phyloP scores from a whole-genome alignment of 306 rosid species.

The Crotalaria pallida region DNA sequence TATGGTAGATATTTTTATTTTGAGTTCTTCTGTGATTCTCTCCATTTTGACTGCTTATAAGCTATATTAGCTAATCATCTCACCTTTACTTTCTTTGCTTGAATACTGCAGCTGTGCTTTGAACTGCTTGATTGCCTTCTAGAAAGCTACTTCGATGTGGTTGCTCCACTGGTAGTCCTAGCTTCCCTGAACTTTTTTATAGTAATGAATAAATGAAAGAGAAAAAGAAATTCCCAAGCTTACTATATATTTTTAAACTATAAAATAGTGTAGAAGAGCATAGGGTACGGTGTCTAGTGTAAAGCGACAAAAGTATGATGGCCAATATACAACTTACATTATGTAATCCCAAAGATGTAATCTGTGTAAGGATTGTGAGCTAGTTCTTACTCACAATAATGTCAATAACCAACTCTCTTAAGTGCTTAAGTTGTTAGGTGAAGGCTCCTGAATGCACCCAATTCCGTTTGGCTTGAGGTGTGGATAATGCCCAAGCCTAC shows the following conservation, averaged over 20 bases:
- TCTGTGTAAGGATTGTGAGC: neutral
- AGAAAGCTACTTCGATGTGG: conserved; percentile 44
- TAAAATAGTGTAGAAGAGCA: neutral
- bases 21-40: neutral
- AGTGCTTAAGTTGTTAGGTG: neutral
- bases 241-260: neutral
- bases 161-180: conserved; percentile 67
- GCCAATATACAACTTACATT: neutral
- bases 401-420: neutral
- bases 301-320: neutral
- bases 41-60: conserved; percentile 1
- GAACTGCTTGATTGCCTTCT: conserved; percentile 75
- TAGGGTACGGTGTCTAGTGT: neutral
- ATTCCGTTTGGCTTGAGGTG: neutral
- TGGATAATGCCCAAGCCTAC: too few relatives aligned
- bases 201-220: neutral
- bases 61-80: conserved; percentile 10
- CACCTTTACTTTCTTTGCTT: conserved; percentile 17
- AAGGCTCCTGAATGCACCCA: neutral
- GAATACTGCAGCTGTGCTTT: conserved; percentile 78
- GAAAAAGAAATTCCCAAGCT: conserved; percentile 6
- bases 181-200: conserved; percentile 26
- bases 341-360: conserved; percentile 12
- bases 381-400: neutral
- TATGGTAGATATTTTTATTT: conserved; percentile 4